Conservation (phyloP, 805 yeast species). For the Lipomyces mesembrius region DNA sequence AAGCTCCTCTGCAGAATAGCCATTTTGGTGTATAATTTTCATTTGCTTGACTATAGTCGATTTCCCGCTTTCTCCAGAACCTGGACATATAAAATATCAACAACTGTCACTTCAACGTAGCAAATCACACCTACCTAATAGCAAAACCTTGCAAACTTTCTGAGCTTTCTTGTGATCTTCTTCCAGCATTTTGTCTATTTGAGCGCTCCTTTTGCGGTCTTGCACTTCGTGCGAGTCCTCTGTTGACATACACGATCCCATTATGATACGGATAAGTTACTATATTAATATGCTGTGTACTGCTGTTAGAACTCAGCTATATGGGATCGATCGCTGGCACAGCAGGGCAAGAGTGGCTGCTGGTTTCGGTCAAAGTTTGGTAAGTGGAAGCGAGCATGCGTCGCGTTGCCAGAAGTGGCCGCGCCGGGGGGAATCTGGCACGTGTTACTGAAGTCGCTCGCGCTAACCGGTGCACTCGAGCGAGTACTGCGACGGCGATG, state of each 20-base stretch:
- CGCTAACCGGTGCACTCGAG: too few species aligned
- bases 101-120: not conserved
- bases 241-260: constrained; percentile 32
- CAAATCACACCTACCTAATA: constrained; percentile 46
- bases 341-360: too few species aligned
- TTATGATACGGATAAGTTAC: not conserved
- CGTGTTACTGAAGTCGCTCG: too few species aligned
- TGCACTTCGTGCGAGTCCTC: constrained; percentile 15
- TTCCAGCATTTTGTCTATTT: constrained; percentile 34
- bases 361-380: too few species aligned
- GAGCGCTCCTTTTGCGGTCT: constrained; percentile 31
- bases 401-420: too few species aligned
- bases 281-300: too few species aligned
- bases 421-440: too few species aligned
- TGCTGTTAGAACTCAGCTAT: too few species aligned
- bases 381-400: too few species aligned
- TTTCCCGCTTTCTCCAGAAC: constrained; percentile 89
- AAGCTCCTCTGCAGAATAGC: constrained; percentile 71
- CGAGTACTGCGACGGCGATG: too few species aligned
- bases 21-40: constrained; percentile 75
- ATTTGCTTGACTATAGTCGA: constrained; percentile 82
- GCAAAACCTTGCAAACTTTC: constrained; percentile 69
- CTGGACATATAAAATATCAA: constrained; percentile 9
- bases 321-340: too few species aligned
- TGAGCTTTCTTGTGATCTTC: constrained; percentile 37